Base-by-base conservation (phyloP, 768 basidiomycete species). In the Mrakia blollopis region DNA sequence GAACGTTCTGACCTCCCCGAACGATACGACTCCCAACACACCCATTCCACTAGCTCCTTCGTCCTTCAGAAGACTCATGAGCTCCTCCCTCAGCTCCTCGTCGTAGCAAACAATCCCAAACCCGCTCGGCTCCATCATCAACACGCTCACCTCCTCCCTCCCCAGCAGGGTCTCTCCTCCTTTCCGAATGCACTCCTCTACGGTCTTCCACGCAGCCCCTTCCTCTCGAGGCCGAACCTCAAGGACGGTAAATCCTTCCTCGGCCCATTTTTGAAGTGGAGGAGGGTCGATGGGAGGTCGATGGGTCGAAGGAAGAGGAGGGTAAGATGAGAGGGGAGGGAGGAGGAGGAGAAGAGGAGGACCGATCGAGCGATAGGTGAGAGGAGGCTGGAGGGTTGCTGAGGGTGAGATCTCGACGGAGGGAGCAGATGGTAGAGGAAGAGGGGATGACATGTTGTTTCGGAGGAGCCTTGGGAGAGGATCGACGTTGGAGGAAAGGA, bases 231-330 rank as follows among this genome's bases (percentile, higher is more conserved):
- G 70, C 13, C 30, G 44, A 30, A 18, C 54, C 7, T 25, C 37
- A 50, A 72, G 47, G n/a, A 60, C 70, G n/a, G 47, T 72, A n/a
- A 72, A 52, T 28, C 70, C 70, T 72, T 72, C 70, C 44, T 72
- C 54, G n/a, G 70, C 70, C 70, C 70, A 72, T 52, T 72, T 72
- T n/a, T 72, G 47, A 3, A 72, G 47, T 5, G 70, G 70, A 52
- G 65, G 39, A n/a, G 65, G 65, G 25, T 68, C 65, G 65, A 68
- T 44, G 21, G 35, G 37, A 57, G 7, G 57, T 9, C 57, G 57
- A 28, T 57, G 57, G 25, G n/a, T 28, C 11, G 57, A 13, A 25
- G 57, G 57, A 28, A 57, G 57, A 23, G 65, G 65, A 39, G 65
- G 30, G 63, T 35, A 65, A 30, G 63, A 65, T 8, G 63, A 13